phyloP scores from a whole-genome alignment of 805 yeast species.

The Metschnikowia aberdeeniae region DNA sequence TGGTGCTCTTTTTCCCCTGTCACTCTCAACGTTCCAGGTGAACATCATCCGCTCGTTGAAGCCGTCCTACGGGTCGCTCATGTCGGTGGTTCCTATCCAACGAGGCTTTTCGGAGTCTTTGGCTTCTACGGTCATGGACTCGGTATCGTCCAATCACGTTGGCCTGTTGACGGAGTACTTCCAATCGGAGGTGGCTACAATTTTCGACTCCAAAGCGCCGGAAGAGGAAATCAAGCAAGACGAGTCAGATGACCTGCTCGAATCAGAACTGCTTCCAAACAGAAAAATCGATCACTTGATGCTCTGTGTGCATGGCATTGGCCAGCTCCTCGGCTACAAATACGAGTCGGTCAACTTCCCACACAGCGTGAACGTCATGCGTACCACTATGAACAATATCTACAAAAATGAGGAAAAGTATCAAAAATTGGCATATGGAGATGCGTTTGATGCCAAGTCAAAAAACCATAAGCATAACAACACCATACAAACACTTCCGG shows the following conservation, averaged over 20 bases:
- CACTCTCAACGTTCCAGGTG: slow-evolving; percentile 37
- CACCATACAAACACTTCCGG: slow-evolving; percentile 79
- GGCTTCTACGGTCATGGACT: slow-evolving; percentile 28
- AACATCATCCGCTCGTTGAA: slow-evolving; percentile 33
- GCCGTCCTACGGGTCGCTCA: slow-evolving; percentile 30
- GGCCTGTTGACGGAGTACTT: slow-evolving; percentile 32
- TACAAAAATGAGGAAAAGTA: slow-evolving; percentile 38
- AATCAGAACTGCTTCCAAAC: slow-evolving; percentile 2
- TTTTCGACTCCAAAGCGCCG: slow-evolving; percentile 17
- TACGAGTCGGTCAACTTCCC: slow-evolving; percentile 83
- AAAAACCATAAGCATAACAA: slow-evolving; percentile 36
- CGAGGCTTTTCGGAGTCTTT: slow-evolving; percentile 47
- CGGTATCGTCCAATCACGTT: slow-evolving; percentile 28
- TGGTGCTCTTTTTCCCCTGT: slow-evolving; percentile 48
- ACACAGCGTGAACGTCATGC: slow-evolving; percentile 69
- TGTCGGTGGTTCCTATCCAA: slow-evolving; percentile 47
- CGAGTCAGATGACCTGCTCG: slow-evolving; percentile 8
- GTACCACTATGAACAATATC: slow-evolving; percentile 53
- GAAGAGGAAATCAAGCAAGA: slow-evolving; percentile 15
- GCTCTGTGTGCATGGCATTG: slow-evolving; percentile 93
- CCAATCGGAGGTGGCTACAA: slow-evolving; percentile 24
- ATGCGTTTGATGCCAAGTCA: slow-evolving; percentile 16
- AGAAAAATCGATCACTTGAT: slow-evolving; percentile 58
- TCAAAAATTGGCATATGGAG: slow-evolving; percentile 29
- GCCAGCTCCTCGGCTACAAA: slow-evolving; percentile 77